phyloP scores from a whole-genome alignment of 106 monocot species.

The Allium cepa region DNA sequence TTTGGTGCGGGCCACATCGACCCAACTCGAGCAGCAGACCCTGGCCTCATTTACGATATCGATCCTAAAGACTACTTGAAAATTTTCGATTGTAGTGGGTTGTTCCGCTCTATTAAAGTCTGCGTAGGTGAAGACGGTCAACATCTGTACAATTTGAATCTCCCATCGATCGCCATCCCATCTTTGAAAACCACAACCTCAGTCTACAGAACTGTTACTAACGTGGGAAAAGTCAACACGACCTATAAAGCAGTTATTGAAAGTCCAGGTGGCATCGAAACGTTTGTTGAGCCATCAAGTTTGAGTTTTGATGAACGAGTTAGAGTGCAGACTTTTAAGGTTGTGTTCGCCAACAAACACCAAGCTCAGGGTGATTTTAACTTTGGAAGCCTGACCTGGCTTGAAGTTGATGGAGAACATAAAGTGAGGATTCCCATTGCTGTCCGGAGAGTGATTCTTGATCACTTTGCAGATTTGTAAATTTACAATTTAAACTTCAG shows the following conservation, averaged over 20 bases:
- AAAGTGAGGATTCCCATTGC: slow-evolving; percentile 3
- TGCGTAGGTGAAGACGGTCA: not conserved
- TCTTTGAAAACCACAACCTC: slow-evolving; percentile 7
- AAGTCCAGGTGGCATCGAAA: slow-evolving; percentile 18
- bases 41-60: slow-evolving; percentile 45
- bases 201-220: slow-evolving; percentile 38
- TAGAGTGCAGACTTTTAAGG: slow-evolving; percentile 31
- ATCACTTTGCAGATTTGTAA: not conserved
- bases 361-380: slow-evolving; percentile 9
- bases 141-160: slow-evolving; percentile 34
- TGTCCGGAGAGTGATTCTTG: slow-evolving; percentile 13
- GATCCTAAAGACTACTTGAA: slow-evolving; percentile 25
- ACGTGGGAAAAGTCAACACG: slow-evolving; percentile 33
- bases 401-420: not conserved
- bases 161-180: slow-evolving; percentile 47
- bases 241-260: slow-evolving; percentile 26
- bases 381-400: slow-evolving; percentile 2
- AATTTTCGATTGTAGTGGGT: slow-evolving; percentile 22
- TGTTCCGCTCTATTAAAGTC: slow-evolving; percentile 6
- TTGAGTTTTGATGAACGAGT: slow-evolving; percentile 28
- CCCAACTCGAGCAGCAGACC: slow-evolving; percentile 36
- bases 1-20: slow-evolving; percentile 33
- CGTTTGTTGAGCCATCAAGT: slow-evolving; percentile 26
- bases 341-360: slow-evolving; percentile 14
- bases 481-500: no score